These are phyloP conservation scores for Cyclocybe cylindracea DNA, from an alignment of 768 basidiomycete species.

Conservation along the genomic window DNA sequence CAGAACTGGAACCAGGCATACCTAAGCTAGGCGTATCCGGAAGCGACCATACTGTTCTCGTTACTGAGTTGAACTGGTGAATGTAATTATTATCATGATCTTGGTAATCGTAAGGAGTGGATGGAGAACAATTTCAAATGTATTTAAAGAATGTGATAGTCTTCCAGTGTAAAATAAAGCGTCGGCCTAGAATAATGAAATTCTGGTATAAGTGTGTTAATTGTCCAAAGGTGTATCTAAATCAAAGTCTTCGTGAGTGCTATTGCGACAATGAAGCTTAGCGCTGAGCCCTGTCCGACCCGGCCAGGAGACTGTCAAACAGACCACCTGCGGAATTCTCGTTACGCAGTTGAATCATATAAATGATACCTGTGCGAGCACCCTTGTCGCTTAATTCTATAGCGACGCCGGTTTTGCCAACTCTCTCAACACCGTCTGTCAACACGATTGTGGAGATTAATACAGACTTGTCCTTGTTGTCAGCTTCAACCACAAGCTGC, in stretches of 20 bases:
- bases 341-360: constrained; percentile 96
- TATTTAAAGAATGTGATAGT: constrained; percentile 12
- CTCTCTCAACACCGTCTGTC: constrained; percentile 94
- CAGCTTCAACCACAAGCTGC: constrained; percentile 93
- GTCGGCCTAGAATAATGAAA: constrained; percentile 9
- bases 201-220: neutral
- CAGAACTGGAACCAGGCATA: constrained; percentile 68
- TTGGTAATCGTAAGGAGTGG: neutral
- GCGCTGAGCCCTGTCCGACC: constrained; percentile 68
- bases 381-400: constrained; percentile 94
- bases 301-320: constrained; percentile 84
- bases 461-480: constrained; percentile 71
- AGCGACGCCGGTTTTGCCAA: constrained; percentile 98
- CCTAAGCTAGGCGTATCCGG: constrained; percentile 80
- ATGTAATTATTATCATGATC: constrained; percentile 4
- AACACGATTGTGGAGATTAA: constrained; percentile 95
- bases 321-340: constrained; percentile 83
- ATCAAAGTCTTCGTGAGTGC: neutral
- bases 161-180: constrained; percentile 9
- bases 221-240: constrained; percentile 11
- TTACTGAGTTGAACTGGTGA: constrained; percentile 55
- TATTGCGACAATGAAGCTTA: no score
- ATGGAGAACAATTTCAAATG: constrained; percentile 1
- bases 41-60: constrained; percentile 86
- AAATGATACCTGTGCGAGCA: constrained; percentile 88